Percentiles rank a stretch among this genome's conserved stretches.
phyloP scores from a whole-genome alignment of 106 monocot genomes.

The Cymbidium sinense region DNA sequence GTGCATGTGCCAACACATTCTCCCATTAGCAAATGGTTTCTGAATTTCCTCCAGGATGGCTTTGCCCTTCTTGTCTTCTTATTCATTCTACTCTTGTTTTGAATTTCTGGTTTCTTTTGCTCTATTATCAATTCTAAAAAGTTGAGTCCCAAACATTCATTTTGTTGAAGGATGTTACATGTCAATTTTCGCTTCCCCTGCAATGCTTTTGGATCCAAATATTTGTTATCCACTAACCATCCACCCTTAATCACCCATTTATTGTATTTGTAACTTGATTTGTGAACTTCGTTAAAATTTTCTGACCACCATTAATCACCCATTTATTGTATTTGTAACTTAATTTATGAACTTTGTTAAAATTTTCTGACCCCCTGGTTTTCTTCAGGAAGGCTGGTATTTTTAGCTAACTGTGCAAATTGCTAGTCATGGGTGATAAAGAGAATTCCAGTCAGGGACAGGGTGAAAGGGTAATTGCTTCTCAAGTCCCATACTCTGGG shows the following conservation, averaged over 20 bases:
- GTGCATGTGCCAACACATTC: too few relatives aligned
- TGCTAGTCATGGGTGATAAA: slow-evolving; percentile 1
- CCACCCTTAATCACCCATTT: background rate
- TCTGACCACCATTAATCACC: background rate
- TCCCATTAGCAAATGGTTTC: too few relatives aligned
- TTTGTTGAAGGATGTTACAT: background rate
- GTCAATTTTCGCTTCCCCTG: background rate
- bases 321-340: background rate
- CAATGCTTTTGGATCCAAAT: background rate
- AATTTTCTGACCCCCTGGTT: background rate
- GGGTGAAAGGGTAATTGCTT: background rate
- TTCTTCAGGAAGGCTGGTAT: background rate
- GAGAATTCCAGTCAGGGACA: background rate
- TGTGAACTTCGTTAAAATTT: background rate
- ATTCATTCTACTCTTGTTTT: too few relatives aligned
- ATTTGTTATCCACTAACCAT: background rate
- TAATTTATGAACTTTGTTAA: background rate
- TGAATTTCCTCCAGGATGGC: too few relatives aligned
- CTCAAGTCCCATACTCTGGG: background rate
- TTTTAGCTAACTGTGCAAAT: background rate
- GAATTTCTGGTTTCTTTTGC: too few relatives aligned
- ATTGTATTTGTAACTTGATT: background rate
- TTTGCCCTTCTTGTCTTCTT: too few relatives aligned
- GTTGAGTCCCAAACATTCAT: background rate
- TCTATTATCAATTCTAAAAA: too few relatives aligned